Percentiles rank a stretch among this genome's conserved stretches.
phyloP scores from a whole-genome alignment of 2,329 filamentous ascomycete genomes.

The Zymoseptoria crescenta region DNA sequence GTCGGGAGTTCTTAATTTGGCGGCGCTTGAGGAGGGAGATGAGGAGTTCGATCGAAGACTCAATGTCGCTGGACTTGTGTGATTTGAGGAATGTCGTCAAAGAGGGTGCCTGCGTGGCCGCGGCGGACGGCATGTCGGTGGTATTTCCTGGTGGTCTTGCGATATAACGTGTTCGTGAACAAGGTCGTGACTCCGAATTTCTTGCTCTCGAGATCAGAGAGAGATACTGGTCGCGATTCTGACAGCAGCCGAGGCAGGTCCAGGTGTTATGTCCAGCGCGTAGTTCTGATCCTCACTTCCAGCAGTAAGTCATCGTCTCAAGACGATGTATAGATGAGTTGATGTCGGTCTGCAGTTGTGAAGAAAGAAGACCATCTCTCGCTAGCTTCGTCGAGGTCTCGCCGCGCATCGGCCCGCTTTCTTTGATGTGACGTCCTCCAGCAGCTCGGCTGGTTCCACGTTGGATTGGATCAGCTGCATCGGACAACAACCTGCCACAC shows the following conservation, averaged over 20 bases:
- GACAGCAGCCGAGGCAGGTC: background rate
- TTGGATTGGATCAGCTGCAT: background rate
- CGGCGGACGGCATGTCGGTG: conserved; percentile 49
- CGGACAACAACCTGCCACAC: background rate
- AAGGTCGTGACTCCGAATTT: background rate
- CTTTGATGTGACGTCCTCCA: background rate
- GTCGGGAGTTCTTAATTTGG: conserved; percentile 79
- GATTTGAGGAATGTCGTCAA: conserved; percentile 72
- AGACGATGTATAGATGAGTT: background rate
- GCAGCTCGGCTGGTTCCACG: background rate
- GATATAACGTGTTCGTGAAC: background rate
- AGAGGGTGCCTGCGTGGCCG: conserved; percentile 56
- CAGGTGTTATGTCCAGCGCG: background rate
- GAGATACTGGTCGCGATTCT: background rate
- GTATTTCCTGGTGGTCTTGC: conserved; percentile 1
- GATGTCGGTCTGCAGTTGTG: background rate
- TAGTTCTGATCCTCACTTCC: background rate
- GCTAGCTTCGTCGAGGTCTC: background rate
- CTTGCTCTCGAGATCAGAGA: background rate
- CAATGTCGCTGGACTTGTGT: conserved; percentile 65
- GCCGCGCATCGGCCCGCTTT: background rate
- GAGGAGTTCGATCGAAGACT: conserved; percentile 74
- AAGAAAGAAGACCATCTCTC: background rate
- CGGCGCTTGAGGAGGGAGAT: conserved; percentile 81
- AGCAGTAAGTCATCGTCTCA: background rate